phyloP scores from a whole-genome alignment of 2,329 filamentous ascomycete genomes.

The Nemania serpens region DNA sequence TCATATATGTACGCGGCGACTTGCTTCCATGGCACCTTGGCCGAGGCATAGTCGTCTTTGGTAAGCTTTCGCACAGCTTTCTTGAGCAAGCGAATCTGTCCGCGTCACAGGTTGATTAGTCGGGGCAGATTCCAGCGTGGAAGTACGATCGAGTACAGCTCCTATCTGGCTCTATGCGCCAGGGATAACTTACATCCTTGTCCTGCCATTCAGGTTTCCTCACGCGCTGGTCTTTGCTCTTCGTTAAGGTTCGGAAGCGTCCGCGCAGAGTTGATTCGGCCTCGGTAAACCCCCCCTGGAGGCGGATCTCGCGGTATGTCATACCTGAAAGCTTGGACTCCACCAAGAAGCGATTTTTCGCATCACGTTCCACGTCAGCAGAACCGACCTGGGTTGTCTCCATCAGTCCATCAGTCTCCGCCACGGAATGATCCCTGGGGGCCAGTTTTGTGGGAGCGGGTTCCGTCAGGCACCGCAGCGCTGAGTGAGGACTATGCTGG shows the following conservation, averaged over 20 bases:
- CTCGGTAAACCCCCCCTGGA: constrained; percentile 59
- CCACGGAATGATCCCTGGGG: constrained; percentile 4
- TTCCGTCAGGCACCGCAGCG: constrained; percentile 15
- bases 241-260: constrained; percentile 67
- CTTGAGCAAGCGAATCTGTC: constrained; percentile 51
- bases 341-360: constrained; percentile 57
- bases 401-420: not conserved
- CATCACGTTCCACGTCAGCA: constrained; percentile 34
- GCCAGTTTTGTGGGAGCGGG: constrained; percentile 15
- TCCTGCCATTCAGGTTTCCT: constrained; percentile 68
- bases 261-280: constrained; percentile 76
- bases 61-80: constrained; percentile 48
- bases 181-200: constrained; percentile 63
- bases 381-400: not conserved
- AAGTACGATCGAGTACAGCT: not conserved
- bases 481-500: constrained; percentile 7
- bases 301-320: constrained; percentile 69
- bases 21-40: constrained; percentile 60
- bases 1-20: constrained; percentile 58
- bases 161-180: not conserved
- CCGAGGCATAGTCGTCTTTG: constrained; percentile 36
- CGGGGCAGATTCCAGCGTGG: not conserved
- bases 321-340: constrained; percentile 58
- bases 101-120: not conserved
- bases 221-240: constrained; percentile 63